A percentile compares a stretch with the other conserved stretches of the same genome.
Conservation (phyloP, 208 protist species). For the Trypanosoma rangeli region DNA sequence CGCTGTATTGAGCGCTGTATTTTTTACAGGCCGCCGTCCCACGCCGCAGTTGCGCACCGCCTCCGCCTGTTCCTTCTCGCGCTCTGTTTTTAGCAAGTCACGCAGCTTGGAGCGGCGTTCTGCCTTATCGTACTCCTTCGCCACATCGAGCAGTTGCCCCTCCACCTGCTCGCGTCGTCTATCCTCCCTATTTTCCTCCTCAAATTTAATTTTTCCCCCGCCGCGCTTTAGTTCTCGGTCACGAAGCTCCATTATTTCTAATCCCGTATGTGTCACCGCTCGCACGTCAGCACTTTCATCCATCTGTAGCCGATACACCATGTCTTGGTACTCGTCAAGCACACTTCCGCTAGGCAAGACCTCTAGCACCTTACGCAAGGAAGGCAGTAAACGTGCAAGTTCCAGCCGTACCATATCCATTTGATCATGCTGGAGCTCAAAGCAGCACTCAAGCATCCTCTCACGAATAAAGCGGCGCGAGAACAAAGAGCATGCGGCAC, state of each 20-base stretch:
- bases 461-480: constrained; percentile 84
- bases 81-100: constrained; percentile 81
- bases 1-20: neutral
- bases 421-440: constrained; percentile 79
- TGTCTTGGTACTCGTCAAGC: constrained; percentile 73
- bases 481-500: constrained; percentile 55
- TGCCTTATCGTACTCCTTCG: constrained; percentile 89
- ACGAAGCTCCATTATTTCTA: constrained; percentile 32
- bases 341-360: constrained; percentile 33
- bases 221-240: constrained; percentile 35
- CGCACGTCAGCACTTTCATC: constrained; percentile 72
- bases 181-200: constrained; percentile 62
- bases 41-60: constrained; percentile 18
- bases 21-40: constrained; percentile 11
- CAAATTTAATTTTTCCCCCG: constrained; percentile 14
- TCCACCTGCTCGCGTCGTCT: constrained; percentile 65
- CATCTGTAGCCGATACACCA: constrained; percentile 73
- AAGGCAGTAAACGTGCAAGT: constrained; percentile 50
- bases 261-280: constrained; percentile 34
- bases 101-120: constrained; percentile 85
- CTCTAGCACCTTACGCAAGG: constrained; percentile 50
- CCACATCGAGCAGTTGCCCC: constrained; percentile 70
- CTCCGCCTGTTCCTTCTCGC: constrained; percentile 70
- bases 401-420: constrained; percentile 72
- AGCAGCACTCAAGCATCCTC: constrained; percentile 71